Evolutionary conservation across 164 flowering plant species (phyloP).

Genomic region (Aristolochia fimbriata): DNA sequence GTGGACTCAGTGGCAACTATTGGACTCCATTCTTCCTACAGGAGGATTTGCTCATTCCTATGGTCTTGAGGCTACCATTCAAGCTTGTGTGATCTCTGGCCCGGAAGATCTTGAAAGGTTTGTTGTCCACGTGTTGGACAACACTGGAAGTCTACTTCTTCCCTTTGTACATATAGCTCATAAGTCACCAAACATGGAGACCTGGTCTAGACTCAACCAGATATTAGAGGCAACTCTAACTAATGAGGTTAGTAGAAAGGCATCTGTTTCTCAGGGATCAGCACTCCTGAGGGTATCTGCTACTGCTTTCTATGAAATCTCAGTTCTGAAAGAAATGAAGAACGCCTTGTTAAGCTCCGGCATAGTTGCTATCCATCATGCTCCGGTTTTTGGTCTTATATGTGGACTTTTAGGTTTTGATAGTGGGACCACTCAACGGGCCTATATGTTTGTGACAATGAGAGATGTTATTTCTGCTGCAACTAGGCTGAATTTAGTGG

Average conservation of each 20-base stretch:
- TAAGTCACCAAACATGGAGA: conserved; percentile 39
- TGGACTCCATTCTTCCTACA: conserved; percentile 88
- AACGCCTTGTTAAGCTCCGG: conserved; percentile 26
- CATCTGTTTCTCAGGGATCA: conserved; percentile 82
- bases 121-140: conserved; percentile 57
- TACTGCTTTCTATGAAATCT: conserved; percentile 55
- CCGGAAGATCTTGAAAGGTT: conserved; percentile 48
- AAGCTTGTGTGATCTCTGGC: conserved; percentile 34
- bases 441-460: conserved; percentile 80
- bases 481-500: conserved; percentile 83
- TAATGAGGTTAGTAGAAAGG: conserved; percentile 70
- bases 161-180: conserved; percentile 65
- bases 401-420: conserved; percentile 73
- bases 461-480: conserved; percentile 92
- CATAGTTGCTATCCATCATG: conserved; percentile 59
- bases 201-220: conserved; percentile 49
- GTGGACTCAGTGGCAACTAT: conserved; percentile 91
- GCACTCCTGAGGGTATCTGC: conserved; percentile 81
- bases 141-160: conserved; percentile 80
- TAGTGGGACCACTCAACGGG: conserved; percentile 51
- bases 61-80: conserved; percentile 92
- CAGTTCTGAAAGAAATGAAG: conserved; percentile 62
- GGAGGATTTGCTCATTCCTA: conserved; percentile 96
- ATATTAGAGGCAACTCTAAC: conserved; percentile 67
- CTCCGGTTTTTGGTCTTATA: conserved; percentile 82